Conservation (phyloP, 805 yeast genomes). For the Priceomyces castillae region DNA sequence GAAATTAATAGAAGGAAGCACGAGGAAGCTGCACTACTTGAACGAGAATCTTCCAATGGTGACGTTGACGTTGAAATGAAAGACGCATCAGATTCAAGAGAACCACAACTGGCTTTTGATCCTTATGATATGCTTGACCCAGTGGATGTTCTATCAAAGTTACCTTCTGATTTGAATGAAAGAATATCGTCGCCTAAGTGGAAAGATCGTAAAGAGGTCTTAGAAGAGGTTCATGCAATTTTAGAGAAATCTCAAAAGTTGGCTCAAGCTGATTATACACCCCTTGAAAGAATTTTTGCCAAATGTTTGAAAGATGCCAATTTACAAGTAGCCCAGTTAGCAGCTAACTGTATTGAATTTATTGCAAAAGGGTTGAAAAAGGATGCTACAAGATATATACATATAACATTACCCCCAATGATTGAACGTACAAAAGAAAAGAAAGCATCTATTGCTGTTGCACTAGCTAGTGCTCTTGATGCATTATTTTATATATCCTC, state of each 20-base stretch:
- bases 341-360: constrained; percentile 62
- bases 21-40: constrained; percentile 12
- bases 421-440: constrained; percentile 87
- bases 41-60: constrained; percentile 10
- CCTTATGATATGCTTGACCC: constrained; percentile 72
- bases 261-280: constrained; percentile 61
- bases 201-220: constrained; percentile 88
- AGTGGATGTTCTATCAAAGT: constrained; percentile 58
- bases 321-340: constrained; percentile 76
- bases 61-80: constrained; percentile 29
- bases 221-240: constrained; percentile 57
- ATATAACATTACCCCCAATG: constrained; percentile 54
- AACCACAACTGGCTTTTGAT: constrained; percentile 37
- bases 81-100: constrained; percentile 15
- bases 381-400: constrained; percentile 53
- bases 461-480: constrained; percentile 64
- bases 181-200: constrained; percentile 67
- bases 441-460: constrained; percentile 72
- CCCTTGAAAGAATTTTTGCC: constrained; percentile 59
- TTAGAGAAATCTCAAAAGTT: constrained; percentile 55
- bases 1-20: constrained; percentile 26
- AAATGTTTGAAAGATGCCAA: constrained; percentile 85
- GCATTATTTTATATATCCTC: constrained; percentile 54
- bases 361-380: constrained; percentile 65
- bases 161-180: constrained; percentile 61